Conservation (phyloP, 1,284 basidiomycete species). For the Trichosporon sp. region DNA sequence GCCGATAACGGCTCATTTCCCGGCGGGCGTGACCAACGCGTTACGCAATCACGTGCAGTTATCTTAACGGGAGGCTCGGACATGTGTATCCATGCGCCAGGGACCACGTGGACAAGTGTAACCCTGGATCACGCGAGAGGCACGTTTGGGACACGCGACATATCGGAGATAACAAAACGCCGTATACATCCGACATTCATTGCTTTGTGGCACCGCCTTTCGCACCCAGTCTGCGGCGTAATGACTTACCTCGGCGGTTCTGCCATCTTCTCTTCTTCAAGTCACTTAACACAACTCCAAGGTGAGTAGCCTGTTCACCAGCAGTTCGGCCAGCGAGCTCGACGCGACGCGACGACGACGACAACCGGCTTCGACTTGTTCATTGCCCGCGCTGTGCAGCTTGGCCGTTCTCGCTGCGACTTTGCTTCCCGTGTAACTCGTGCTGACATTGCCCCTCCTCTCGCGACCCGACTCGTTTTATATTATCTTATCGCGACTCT, state of each 20-base stretch:
- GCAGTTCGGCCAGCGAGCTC: slow-evolving; percentile 3
- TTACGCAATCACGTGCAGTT: background rate
- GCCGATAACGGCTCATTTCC: background rate
- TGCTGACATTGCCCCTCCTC: slow-evolving; percentile 21
- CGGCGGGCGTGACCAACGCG: background rate
- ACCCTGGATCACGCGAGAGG: background rate
- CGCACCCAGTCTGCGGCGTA: too few species aligned
- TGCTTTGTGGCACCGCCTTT: too few species aligned
- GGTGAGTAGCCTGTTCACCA: slow-evolving; percentile 17
- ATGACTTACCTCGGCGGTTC: slow-evolving; percentile 13
- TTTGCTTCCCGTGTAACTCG: background rate
- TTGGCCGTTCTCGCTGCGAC: slow-evolving; percentile 4
- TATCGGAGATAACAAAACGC: too few species aligned
- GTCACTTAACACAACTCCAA: slow-evolving; percentile 23
- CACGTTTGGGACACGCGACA: background rate
- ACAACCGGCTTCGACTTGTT: background rate
- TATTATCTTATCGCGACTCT: background rate
- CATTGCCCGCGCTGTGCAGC: background rate
- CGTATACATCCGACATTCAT: background rate
- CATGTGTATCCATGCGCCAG: background rate
- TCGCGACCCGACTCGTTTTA: background rate
- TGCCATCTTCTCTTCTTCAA: slow-evolving; percentile 18
- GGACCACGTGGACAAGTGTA: too few species aligned
- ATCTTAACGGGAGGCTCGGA: background rate
- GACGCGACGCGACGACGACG: slow-evolving; percentile 18